phyloP scores from a whole-genome alignment of 805 yeast genomes.

The Wickerhamiella hasegawae region DNA sequence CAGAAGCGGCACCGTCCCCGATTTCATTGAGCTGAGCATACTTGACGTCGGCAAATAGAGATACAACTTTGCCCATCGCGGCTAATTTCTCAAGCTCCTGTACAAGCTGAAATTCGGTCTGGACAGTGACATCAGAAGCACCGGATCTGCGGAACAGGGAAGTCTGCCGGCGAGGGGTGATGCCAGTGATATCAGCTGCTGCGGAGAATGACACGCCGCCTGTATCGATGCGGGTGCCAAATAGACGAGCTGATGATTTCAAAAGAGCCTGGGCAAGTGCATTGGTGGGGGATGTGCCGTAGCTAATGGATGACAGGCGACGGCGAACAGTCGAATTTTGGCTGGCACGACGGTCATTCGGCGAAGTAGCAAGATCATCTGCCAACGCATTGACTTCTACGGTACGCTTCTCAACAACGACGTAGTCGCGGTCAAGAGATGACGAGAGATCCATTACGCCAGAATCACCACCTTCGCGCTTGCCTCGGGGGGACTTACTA shows the following conservation, averaged over 20 bases:
- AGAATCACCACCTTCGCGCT: background rate
- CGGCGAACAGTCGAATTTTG: constrained; percentile 5
- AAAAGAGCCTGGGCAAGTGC: constrained; percentile 81
- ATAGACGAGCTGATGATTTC: constrained; percentile 72
- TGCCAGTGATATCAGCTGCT: background rate
- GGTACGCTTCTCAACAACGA: constrained; percentile 83
- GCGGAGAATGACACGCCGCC: constrained; percentile 1
- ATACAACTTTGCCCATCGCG: constrained; percentile 81
- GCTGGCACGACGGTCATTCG: constrained; percentile 2
- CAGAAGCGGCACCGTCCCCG: constrained; percentile 10
- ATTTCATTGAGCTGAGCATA: constrained; percentile 64
- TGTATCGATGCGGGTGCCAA: constrained; percentile 33
- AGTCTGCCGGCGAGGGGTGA: no score
- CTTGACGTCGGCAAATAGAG: constrained; percentile 80
- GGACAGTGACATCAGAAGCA: background rate
- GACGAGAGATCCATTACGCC: background rate
- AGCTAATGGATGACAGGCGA: constrained; percentile 20
- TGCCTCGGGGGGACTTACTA: background rate
- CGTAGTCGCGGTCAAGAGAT: constrained; percentile 40
- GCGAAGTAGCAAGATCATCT: constrained; percentile 54
- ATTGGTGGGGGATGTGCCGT: constrained; percentile 48
- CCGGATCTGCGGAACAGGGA: no score
- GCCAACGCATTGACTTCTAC: constrained; percentile 94
- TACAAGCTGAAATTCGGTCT: constrained; percentile 11
- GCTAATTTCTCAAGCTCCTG: constrained; percentile 52